A percentile compares a stretch with the other conserved stretches of the same genome.
Conservation (phyloP, 352 stramenopile genomes). For the Nothophytophthora sp. region DNA sequence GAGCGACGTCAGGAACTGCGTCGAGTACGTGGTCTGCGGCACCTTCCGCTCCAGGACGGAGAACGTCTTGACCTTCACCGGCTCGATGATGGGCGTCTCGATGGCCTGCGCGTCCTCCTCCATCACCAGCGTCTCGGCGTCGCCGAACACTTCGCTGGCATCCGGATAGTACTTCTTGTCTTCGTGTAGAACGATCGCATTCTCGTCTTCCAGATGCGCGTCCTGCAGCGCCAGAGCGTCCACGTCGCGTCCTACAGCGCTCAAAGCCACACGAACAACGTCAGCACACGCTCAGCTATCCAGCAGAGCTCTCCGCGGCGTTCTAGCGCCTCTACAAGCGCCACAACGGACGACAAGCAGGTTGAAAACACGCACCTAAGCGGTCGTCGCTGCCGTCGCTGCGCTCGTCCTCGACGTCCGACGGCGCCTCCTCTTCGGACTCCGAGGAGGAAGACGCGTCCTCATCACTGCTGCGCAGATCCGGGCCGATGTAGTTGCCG, state of each 20-base stretch:
- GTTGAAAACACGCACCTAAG: not conserved
- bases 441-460: slow-evolving; percentile 65
- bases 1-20: slow-evolving; percentile 86
- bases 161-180: slow-evolving; percentile 99
- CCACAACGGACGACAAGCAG: not conserved
- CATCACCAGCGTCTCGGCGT: slow-evolving; percentile 97
- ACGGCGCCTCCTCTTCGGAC: slow-evolving; percentile 23
- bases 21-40: slow-evolving; percentile 88
- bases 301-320: slow-evolving; percentile 17
- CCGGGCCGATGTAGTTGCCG: slow-evolving; percentile 99
- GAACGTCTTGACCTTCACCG: slow-evolving; percentile 95
- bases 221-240: slow-evolving; percentile 51
- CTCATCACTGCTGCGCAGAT: slow-evolving; percentile 88
- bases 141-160: slow-evolving; percentile 96
- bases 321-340: not conserved
- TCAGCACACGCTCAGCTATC: not conserved
- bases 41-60: slow-evolving; percentile 84
- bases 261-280: not conserved
- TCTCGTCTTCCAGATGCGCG: slow-evolving; percentile 64
- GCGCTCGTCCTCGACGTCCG: slow-evolving; percentile 44
- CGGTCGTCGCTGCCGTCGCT: slow-evolving; percentile 18
- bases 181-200: slow-evolving; percentile 98
- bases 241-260: slow-evolving; percentile 33
- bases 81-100: slow-evolving; percentile 98
- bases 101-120: slow-evolving; percentile 99